Base-by-base conservation (phyloP, 331 rosid genomes). In the Malus hybrid region DNA sequence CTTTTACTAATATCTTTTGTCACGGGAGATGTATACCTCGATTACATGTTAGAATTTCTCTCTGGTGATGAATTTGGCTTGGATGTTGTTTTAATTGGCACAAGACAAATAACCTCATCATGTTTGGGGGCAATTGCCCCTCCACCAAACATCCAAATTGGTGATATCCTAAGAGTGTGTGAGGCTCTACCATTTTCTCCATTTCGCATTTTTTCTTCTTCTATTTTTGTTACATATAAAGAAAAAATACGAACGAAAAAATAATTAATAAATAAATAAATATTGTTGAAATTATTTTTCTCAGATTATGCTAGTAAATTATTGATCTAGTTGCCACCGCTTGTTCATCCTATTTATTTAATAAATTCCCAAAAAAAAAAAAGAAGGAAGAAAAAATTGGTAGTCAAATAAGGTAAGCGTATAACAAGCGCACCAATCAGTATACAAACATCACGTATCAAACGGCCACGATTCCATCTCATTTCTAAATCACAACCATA, bases 181-280 rank as follows among this genome's bases (percentile, higher is more conserved):
- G 67, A 82, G 93, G 93, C 80, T 50, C 56, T 71, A 33, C 80
- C 70, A 84, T 80, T 80, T 63, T 71, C 69, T 73, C 24, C 48
- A 6, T 12, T 73, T 50, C 18, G 56, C 6, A 9, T 24, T 36
- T 18, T 28, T 36, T 9, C 1, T 18, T 14, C 34, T 10, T 68
- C 24, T 60, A 2, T 56, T 27, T 11, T 44, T 18, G 7, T 36
- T 36, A 76, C 46, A 48, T 8, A 16, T 1, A 32, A 39, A 39
- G 44, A 9, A 0, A 39, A 9, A 39, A 36, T 36, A 36, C 3
- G 11, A 7, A 36, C 10, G 3, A 7, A 67, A 70, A 34, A 36
- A 8, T 36, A 36, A 36, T 36, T 7, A 36, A 36, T 36, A 36
- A 36, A 36, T 36, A 36, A 36, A 36, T 36, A 36, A 36, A 36